Evolutionary conservation across 2,329 filamentous ascomycete species (phyloP).

Genomic region (Aspergillus costaricaensis): DNA sequence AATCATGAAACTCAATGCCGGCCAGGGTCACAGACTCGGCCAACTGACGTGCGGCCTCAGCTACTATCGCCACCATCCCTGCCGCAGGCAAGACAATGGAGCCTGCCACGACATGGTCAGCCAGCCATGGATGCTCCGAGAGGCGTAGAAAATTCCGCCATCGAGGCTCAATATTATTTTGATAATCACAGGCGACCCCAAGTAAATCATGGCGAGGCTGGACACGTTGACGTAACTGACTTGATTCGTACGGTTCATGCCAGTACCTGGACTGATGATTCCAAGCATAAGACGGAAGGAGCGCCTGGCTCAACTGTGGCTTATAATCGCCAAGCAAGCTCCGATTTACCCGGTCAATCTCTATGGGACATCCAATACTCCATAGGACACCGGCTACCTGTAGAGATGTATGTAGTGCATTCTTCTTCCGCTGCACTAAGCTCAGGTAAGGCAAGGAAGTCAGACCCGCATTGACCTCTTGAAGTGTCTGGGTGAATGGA

Average conservation of each 20-base stretch:
- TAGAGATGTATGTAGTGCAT: slow-evolving; percentile 16
- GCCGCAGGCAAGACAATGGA: slow-evolving; percentile 28
- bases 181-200: slow-evolving; percentile 22
- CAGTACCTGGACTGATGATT: slow-evolving; percentile 44
- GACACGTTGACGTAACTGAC: slow-evolving; percentile 24
- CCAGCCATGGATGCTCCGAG: slow-evolving; percentile 45
- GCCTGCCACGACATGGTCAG: slow-evolving; percentile 43
- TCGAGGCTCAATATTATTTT: slow-evolving; percentile 28
- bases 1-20: not conserved
- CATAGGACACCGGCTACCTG: slow-evolving; percentile 20
- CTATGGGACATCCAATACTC: slow-evolving; percentile 12
- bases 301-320: no score
- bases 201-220: slow-evolving; percentile 25
- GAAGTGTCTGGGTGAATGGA: slow-evolving; percentile 24
- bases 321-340: no score
- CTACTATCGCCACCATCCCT: slow-evolving; percentile 26
- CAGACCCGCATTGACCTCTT: no score
- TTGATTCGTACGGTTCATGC: slow-evolving; percentile 31
- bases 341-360: no score
- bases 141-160: slow-evolving; percentile 51
- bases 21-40: not conserved
- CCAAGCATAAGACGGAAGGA: slow-evolving; percentile 39
- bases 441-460: slow-evolving; percentile 13
- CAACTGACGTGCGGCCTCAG: slow-evolving; percentile 25
- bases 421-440: slow-evolving; percentile 14